Conservation (phyloP, 345 rosid species). For the Pistacia integerrima region DNA sequence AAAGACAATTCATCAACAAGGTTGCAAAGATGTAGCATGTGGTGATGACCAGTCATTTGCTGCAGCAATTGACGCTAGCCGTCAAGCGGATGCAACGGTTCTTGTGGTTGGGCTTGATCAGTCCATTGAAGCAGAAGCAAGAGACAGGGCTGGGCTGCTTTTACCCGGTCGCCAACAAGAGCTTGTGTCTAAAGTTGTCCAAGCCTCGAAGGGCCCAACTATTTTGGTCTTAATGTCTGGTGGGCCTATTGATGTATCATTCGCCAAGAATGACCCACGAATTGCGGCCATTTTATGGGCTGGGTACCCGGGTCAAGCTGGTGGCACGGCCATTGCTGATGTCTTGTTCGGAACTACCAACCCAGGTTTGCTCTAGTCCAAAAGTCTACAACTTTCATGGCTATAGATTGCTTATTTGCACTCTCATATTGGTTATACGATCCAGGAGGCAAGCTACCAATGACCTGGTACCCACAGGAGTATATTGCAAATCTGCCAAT, state of each 20-base stretch:
- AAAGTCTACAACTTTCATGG: neutral
- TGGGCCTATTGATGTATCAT: conserved; percentile 80
- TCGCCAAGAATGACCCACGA: conserved; percentile 54
- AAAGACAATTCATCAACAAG: conserved; percentile 48
- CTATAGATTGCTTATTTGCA: neutral
- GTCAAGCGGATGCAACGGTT: conserved; percentile 65
- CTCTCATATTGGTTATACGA: neutral
- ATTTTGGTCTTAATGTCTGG: conserved; percentile 76
- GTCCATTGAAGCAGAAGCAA: conserved; percentile 76
- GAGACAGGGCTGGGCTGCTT: conserved; percentile 65
- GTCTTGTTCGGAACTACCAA: conserved; percentile 67
- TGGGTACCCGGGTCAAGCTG: conserved; percentile 94
- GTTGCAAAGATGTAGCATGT: conserved; percentile 74
- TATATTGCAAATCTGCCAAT: conserved; percentile 66
- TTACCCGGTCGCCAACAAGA: conserved; percentile 82
- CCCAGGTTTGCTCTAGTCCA: conserved; percentile 45
- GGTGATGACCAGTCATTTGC: conserved; percentile 45
- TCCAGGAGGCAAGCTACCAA: conserved; percentile 77
- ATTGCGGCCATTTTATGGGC: conserved; percentile 80
- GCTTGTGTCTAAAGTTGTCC: conserved; percentile 57
- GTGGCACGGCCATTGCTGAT: conserved; percentile 88
- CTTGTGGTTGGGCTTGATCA: conserved; percentile 92
- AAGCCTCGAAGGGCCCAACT: conserved; percentile 65
- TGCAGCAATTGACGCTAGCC: conserved; percentile 54
- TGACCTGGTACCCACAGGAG: conserved; percentile 92